Evolutionary conservation across 805 yeast species (phyloP).

Genomic region (Candida manassasensis): DNA sequence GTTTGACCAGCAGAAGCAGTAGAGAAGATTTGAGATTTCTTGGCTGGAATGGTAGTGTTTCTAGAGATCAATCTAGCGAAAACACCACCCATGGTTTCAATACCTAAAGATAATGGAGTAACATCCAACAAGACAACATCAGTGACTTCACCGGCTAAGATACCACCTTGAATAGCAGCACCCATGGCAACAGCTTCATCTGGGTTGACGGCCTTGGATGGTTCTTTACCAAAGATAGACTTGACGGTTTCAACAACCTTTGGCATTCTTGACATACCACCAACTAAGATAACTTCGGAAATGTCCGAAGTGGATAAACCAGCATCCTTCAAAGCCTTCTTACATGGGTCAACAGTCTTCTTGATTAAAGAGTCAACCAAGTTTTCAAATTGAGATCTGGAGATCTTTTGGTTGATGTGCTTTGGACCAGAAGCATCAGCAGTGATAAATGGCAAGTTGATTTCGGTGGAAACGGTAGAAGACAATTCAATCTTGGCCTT

Average conservation of each 20-base stretch:
- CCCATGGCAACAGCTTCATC: constrained; percentile 94
- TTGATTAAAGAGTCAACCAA: constrained; percentile 66
- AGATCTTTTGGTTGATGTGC: constrained; percentile 66
- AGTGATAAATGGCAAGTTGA: constrained; percentile 81
- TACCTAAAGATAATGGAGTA: constrained; percentile 88
- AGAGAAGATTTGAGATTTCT: constrained; percentile 93
- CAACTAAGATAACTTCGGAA: constrained; percentile 79
- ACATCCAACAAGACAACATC: constrained; percentile 88
- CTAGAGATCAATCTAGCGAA: constrained; percentile 88
- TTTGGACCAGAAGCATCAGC: constrained; percentile 82
- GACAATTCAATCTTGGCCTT: constrained; percentile 86
- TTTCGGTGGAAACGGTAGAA: constrained; percentile 64
- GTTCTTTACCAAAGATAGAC: constrained; percentile 72
- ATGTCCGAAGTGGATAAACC: constrained; percentile 59
- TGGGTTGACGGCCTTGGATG: constrained; percentile 91
- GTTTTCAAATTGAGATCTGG: constrained; percentile 64
- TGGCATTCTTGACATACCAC: constrained; percentile 93
- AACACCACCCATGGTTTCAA: constrained; percentile 97
- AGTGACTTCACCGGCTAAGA: constrained; percentile 89
- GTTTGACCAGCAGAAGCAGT: constrained; percentile 97
- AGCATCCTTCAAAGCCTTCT: constrained; percentile 81
- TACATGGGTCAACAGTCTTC: constrained; percentile 70
- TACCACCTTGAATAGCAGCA: constrained; percentile 98
- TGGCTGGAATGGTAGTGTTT: constrained; percentile 95
- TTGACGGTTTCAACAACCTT: constrained; percentile 76